Conservation (phyloP, 192 early-diverging fungal genomes). For the Funneliformis geosporum region DNA sequence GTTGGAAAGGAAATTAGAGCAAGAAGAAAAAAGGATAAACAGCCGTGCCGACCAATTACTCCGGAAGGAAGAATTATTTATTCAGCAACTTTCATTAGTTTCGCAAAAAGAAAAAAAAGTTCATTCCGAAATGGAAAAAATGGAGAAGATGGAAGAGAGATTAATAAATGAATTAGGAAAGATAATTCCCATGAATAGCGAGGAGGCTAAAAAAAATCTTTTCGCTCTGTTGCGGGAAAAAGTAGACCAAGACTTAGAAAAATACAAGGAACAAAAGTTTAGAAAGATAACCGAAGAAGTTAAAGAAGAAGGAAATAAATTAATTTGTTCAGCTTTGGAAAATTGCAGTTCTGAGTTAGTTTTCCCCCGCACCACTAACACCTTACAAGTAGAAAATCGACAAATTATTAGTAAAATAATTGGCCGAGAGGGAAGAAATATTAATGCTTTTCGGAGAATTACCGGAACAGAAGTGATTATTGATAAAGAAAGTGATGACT, state of each 20-base stretch:
- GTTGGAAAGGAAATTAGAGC: not conserved
- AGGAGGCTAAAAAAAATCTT: not conserved
- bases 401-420: conserved; percentile 8
- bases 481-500: not conserved
- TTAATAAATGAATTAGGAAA: not conserved
- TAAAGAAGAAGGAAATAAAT: not conserved
- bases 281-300: not conserved
- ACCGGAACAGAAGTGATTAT: not conserved
- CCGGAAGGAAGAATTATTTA: not conserved
- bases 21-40: not conserved
- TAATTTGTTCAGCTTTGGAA: not conserved
- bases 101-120: not conserved
- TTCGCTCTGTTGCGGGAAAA: not conserved
- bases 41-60: conserved; percentile 1
- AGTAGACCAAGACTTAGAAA: not conserved
- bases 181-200: not conserved
- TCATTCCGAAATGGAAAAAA: not conserved
- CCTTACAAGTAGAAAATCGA: not conserved
- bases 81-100: not conserved
- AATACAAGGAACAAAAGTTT: not conserved
- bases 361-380: not conserved
- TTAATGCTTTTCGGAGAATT: conserved; percentile 5
- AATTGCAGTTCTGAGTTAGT: conserved; percentile 7
- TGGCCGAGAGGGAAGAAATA: conserved; percentile 3
- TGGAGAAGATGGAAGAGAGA: not conserved